Percentiles rank a stretch among this genome's conserved stretches.
Conservation (phyloP, 768 basidiomycete species). For the Trametes cingulata region DNA sequence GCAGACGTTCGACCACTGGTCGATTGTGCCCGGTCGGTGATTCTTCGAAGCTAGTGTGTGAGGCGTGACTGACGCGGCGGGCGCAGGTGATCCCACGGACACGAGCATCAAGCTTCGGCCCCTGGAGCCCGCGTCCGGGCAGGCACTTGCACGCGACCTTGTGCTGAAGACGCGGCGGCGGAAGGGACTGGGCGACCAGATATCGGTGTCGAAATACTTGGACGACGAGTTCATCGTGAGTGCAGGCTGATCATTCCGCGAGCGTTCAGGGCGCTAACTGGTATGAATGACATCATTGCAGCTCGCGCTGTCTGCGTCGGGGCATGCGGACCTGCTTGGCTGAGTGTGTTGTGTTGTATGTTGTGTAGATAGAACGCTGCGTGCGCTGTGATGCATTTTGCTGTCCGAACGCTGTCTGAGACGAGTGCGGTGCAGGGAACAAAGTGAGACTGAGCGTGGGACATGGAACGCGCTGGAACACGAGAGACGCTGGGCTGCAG, state of each 20-base stretch:
- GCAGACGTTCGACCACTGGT: slow-evolving; percentile 99
- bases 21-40: slow-evolving; percentile 87
- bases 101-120: slow-evolving; percentile 95
- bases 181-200: slow-evolving; percentile 96
- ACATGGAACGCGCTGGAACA: slow-evolving; percentile 38
- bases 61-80: slow-evolving; percentile 21
- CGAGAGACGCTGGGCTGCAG: neutral
- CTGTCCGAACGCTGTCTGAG: slow-evolving; percentile 2
- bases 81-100: slow-evolving; percentile 92
- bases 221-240: slow-evolving; percentile 95
- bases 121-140: slow-evolving; percentile 95
- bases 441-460: slow-evolving; percentile 39
- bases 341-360: slow-evolving; percentile 31
- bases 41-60: neutral
- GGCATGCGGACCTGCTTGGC: slow-evolving; percentile 91
- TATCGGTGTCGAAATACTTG: slow-evolving; percentile 95
- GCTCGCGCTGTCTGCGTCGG: slow-evolving; percentile 93
- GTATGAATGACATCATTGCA: slow-evolving; percentile 33
- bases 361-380: slow-evolving; percentile 19
- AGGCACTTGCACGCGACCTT: slow-evolving; percentile 90
- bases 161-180: slow-evolving; percentile 95
- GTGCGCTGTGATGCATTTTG: slow-evolving; percentile 22
- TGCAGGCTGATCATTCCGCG: slow-evolving; percentile 20
- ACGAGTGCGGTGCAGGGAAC: neutral
- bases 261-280: slow-evolving; percentile 1